Conservation (phyloP, 257 asterid genomes). For the Rubia yunnanensis region DNA sequence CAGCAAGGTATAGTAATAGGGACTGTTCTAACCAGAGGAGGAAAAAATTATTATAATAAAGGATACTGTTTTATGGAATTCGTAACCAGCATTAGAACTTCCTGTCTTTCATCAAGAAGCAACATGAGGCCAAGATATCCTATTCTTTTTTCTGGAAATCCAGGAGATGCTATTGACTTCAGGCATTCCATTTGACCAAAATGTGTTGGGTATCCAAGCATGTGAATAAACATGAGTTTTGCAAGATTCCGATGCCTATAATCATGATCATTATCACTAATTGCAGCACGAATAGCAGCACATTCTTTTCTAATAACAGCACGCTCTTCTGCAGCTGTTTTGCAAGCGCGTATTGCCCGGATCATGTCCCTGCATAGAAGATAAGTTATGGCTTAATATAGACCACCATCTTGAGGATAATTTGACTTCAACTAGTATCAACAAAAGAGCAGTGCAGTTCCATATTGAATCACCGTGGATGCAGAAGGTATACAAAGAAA, state of each 20-base stretch:
- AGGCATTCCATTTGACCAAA: slow-evolving; percentile 99
- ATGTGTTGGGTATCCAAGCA: slow-evolving; percentile 99
- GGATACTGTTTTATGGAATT: slow-evolving; percentile 98
- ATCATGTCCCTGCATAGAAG: slow-evolving; percentile 85
- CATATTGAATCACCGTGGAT: background rate
- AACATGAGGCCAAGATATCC: slow-evolving; percentile 99
- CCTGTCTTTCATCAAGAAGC: slow-evolving; percentile 99
- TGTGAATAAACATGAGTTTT: slow-evolving; percentile 98
- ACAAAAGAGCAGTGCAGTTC: background rate
- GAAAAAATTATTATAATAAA: background rate
- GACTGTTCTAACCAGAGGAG: background rate
- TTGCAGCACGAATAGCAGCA: slow-evolving; percentile 92
- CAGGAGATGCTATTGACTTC: slow-evolving; percentile 88
- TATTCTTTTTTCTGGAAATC: slow-evolving; percentile 96
- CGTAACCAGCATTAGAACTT: slow-evolving; percentile 97
- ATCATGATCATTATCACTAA: slow-evolving; percentile 85
- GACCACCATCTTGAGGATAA: slow-evolving; percentile 6
- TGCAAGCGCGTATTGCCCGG: slow-evolving; percentile 91
- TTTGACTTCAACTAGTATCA: background rate
- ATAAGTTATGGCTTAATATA: background rate
- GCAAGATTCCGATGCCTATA: slow-evolving; percentile 95
- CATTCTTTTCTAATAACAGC: slow-evolving; percentile 96
- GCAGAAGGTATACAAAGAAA: background rate
- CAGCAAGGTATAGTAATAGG: background rate
- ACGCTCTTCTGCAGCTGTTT: slow-evolving; percentile 99